Base-by-base conservation (phyloP, 768 basidiomycete species). In the Termitomyces sp. region DNA sequence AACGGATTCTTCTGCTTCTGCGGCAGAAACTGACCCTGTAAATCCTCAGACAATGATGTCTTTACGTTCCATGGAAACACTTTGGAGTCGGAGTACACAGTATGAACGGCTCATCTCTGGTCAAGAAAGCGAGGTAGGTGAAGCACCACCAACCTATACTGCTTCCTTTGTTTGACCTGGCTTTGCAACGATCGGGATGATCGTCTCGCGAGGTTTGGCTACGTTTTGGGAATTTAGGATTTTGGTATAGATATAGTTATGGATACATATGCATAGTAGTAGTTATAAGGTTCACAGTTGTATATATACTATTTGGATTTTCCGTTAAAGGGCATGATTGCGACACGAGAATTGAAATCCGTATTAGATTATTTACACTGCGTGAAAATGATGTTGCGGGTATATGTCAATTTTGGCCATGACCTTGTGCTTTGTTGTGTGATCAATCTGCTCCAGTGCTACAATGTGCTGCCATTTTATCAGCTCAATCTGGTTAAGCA, bases 31-130 rank as follows among this genome's bases (percentile, higher is more conserved):
- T 6, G 72, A 64, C 52, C 72, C 76, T 0, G 61, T 73, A 9
- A 66, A 70, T 47, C 66, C 68, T 19, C 39, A 52, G 23, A 55
- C 61, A 37, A 70, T 70, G 68, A 52, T 61, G 16, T 73, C 76
- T 1, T 59, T 72, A 37, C 67, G 60, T 28, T 63, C 64, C 23
- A 56, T 66, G 16, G 72, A 77, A 46, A 71, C 72, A 17, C 66
- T 77, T n/a, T 63, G 76, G 39, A 68, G 69, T n/a, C 75, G 75
- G 23, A 81, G 72, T 56, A 62, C 70, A 41, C 79, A 87, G 57
- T 94, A 89, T 63, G 94, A 93, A 66, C 78, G 87, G 25, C 78
- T 97, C 19, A 79, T 97, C 39, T 81, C 88, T 11, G 94, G 95
- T 23, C 85, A 87, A 67, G 89, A 89, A 68, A 88, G 80, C 46